Evolutionary conservation across 495 filamentous ascomycete species (phyloP).

Genomic region (Aspergillus heteromorphus): DNA sequence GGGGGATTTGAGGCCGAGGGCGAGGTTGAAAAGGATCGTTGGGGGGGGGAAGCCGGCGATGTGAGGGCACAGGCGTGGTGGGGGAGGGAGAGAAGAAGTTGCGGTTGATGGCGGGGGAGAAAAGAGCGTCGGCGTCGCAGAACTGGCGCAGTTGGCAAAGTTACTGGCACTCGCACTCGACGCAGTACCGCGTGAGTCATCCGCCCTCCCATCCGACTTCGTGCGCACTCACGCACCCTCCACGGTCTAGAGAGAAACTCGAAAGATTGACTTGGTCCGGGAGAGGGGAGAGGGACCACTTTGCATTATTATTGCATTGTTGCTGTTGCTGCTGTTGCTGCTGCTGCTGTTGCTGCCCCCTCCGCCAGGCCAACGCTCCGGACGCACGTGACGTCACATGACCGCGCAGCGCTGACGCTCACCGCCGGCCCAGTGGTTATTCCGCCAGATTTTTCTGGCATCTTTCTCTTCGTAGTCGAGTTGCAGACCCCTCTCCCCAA

Average conservation of each 20-base stretch:
- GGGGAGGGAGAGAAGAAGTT: neutral
- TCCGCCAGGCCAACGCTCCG: too few relatives aligned
- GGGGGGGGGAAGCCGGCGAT: neutral
- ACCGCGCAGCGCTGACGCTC: too few relatives aligned
- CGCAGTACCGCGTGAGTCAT: constrained; percentile 42
- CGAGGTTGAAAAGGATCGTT: neutral
- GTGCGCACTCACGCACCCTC: too few relatives aligned
- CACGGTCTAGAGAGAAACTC: too few relatives aligned
- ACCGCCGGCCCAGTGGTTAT: constrained; percentile 20
- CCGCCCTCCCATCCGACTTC: constrained; percentile 30
- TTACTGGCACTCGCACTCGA: too few relatives aligned
- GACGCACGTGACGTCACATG: too few relatives aligned
- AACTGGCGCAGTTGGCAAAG: constrained; percentile 11
- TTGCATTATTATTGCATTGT: too few relatives aligned
- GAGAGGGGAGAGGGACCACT: too few relatives aligned
- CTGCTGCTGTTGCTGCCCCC: too few relatives aligned
- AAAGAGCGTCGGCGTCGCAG: neutral
- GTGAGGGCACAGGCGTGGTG: neutral
- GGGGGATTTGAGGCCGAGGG: neutral
- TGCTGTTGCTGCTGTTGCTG: too few relatives aligned
- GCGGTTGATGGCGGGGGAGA: neutral
- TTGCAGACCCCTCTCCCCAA: neutral
- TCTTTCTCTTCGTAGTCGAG: neutral
- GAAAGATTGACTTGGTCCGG: too few relatives aligned
- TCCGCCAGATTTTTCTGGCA: constrained; percentile 10